Evolutionary conservation across 1,139 yeast species (phyloP), one percentile per base, ranked within the genome.

Genomic region (Pneumocystis murina): DNA sequence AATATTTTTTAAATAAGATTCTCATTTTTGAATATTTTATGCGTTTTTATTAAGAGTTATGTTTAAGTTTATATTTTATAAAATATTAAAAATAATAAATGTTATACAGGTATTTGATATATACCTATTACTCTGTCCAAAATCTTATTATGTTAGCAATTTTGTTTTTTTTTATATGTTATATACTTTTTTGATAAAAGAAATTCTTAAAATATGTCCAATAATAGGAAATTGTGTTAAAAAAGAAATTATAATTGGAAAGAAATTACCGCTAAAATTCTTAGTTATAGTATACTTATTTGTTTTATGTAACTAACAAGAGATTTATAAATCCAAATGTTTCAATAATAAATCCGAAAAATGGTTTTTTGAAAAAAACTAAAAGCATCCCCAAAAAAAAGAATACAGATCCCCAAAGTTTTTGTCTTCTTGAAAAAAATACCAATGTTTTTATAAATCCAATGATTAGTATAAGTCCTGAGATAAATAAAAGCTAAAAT

Each of bases 191-290:
- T 96, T 96, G 60, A 92, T 75, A 17, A 77, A 75, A 0, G 97
- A 97, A 72, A 86, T 84, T 61, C 92, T 85, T 67, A 92, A 80
- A 7, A 90, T 68, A 59, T 95, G 94, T 0, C 98, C 98, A 67
- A 92, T 84, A 65, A 87, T 74, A 1, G 98, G 98, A 71, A 92
- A 76, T 2, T 95, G 86, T 72, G 97, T 80, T 70, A 92, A 79
- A 71, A 92, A 91, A 69, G 88, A 87, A n/a, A 92, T 82, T 64
- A 92, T 85, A 30, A 95, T 88, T 16, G 96, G 92, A 71, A 89
- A 86, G 73, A 89, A 88, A 74, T 89, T 96, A 43, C 70, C 68
- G 40, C 66, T 62, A 55, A 10, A 33, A 28, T 33, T 16, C 7
- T 30, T 61, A 33, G 17, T n/a, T 14, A 12, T 43, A 64, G 40